phyloP scores from a whole-genome alignment of 2,329 filamentous ascomycete species.

The Aspergillus niger region DNA sequence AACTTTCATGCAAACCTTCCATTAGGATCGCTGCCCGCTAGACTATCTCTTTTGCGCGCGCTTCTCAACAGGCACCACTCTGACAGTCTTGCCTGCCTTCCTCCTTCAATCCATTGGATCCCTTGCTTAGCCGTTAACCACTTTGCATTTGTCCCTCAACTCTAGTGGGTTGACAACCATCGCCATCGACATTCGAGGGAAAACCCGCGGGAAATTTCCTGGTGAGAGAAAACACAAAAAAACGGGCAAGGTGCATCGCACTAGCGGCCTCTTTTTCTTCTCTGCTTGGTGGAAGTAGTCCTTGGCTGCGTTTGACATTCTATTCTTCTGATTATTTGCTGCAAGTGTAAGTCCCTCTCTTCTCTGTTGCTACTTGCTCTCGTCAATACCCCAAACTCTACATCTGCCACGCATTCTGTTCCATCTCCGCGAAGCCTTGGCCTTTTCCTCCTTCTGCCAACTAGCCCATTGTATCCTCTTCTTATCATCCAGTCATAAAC shows the following conservation, averaged over 20 bases:
- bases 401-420: neutral
- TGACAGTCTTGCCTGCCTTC: constrained; percentile 11
- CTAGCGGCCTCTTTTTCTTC: constrained; percentile 26
- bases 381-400: constrained; percentile 5
- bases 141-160: constrained; percentile 14
- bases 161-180: constrained; percentile 14
- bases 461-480: constrained; percentile 11
- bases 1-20: constrained; percentile 14
- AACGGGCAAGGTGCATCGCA: constrained; percentile 29
- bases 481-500: neutral
- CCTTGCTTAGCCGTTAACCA: constrained; percentile 22
- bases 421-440: constrained; percentile 3
- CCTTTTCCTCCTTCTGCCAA: constrained; percentile 2
- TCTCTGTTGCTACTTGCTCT: neutral
- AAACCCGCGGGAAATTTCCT: constrained; percentile 22
- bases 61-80: constrained; percentile 2
- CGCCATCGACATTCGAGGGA: constrained; percentile 7
- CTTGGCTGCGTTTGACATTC: constrained; percentile 14
- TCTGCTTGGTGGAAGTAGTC: constrained; percentile 9
- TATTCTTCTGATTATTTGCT: constrained; percentile 14
- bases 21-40: constrained; percentile 16
- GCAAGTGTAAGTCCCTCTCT: constrained; percentile 10
- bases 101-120: constrained; percentile 17
- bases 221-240: constrained; percentile 15
- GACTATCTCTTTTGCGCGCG: constrained; percentile 1